phyloP scores from a whole-genome alignment of 306 rosid genomes.

The Pterocarpus macrocarpus region DNA sequence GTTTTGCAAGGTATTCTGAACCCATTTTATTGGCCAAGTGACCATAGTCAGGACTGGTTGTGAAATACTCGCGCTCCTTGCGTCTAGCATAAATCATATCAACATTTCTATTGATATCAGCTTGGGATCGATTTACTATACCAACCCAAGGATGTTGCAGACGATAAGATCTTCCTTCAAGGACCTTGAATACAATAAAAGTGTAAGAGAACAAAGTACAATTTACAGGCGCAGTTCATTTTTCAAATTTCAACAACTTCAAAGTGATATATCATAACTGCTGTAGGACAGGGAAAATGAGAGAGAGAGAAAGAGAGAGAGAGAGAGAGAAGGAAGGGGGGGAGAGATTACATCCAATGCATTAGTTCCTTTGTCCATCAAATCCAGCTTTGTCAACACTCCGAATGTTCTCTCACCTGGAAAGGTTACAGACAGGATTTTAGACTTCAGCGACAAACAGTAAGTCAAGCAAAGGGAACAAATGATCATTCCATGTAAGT shows the following conservation, averaged over 20 bases:
- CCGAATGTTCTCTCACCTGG: conserved; percentile 92
- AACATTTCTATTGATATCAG: conserved; percentile 90
- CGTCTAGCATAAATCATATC: conserved; percentile 93
- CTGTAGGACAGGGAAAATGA: not conserved
- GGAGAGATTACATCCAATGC: conserved; percentile 74
- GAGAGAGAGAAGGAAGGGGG: not conserved
- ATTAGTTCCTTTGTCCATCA: conserved; percentile 97
- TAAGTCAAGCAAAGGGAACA: conserved; percentile 12
- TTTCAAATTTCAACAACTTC: conserved; percentile 11
- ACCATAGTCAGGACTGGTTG: conserved; percentile 93
- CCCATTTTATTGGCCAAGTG: conserved; percentile 93
- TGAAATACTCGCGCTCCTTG: conserved; percentile 92
- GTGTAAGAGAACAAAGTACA: conserved; percentile 5
- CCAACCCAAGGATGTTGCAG: conserved; percentile 98
- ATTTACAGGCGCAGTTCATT: not conserved
- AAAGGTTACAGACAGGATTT: conserved; percentile 45
- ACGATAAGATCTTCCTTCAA: conserved; percentile 95
- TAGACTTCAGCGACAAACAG: conserved; percentile 19
- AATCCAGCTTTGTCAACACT: conserved; percentile 89
- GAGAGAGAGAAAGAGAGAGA: conserved; percentile 7
- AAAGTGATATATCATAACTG: conserved; percentile 5
- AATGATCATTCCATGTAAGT: conserved; percentile 20
- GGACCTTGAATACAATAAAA: conserved; percentile 63
- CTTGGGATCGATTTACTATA: conserved; percentile 95
- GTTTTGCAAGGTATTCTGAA: conserved; percentile 96